phyloP scores from a whole-genome alignment of 2,329 filamentous ascomycete genomes.

The Ampelomyces quisqualis region DNA sequence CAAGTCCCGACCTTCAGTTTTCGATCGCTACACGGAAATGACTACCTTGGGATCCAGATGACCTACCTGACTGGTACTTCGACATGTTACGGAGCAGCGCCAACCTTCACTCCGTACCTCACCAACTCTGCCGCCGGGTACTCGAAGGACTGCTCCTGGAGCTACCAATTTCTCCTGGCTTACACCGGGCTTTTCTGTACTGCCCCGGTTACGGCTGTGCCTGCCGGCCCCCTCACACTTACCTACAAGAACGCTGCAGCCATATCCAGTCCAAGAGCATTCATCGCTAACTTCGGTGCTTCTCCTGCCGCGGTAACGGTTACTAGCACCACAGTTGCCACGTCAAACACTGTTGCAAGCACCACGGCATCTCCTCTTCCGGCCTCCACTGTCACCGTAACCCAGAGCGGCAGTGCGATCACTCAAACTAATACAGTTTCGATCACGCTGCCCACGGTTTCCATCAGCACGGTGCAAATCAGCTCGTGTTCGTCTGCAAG shows the following conservation, averaged over 20 bases:
- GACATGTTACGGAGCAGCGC: conserved; percentile 11
- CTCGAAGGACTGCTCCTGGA: conserved; percentile 9
- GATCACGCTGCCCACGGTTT: neutral
- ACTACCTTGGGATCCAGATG: conserved; percentile 14
- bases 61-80: conserved; percentile 13
- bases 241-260: neutral
- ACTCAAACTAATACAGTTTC: neutral
- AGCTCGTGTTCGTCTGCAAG: conserved; percentile 6
- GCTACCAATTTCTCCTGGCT: neutral
- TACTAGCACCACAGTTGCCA: conserved; percentile 2
- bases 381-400: neutral
- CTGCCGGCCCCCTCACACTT: conserved; percentile 9
- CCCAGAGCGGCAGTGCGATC: neutral
- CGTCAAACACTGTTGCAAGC: neutral
- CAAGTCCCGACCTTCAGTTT: conserved; percentile 15
- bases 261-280: neutral
- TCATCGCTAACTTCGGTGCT: conserved; percentile 9
- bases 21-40: neutral
- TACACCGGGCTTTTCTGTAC: conserved; percentile 6
- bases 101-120: conserved; percentile 14
- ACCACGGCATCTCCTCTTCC: conserved; percentile 2
- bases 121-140: conserved; percentile 7
- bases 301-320: conserved; percentile 1
- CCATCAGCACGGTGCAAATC: conserved; percentile 3
- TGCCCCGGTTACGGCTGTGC: conserved; percentile 4